Base-by-base conservation (phyloP, 2,329 filamentous ascomycete genomes). In the Alternaria viburni region DNA sequence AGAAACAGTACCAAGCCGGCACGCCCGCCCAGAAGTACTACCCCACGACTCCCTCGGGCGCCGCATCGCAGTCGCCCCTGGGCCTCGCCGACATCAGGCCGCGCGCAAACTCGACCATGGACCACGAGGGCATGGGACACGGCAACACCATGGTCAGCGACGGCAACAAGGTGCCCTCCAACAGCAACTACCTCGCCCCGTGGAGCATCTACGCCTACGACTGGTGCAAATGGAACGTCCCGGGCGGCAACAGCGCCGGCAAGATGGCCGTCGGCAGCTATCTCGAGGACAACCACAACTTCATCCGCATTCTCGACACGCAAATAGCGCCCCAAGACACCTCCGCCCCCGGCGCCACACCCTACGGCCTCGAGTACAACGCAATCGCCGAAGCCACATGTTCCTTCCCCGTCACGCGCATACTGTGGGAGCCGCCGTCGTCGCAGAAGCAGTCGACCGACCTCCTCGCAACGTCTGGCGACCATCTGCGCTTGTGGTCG, bases 191-290 rank as follows among this genome's bases (percentile, higher is more conserved):
- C 77, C 83, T 97, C 67, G 93, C 95, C 5, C 94, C 95, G 0
- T 99, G 96, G 93, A 91, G 93, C 13, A 90, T 97, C 59, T 99
- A 98, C 79, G 95, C 96, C 12, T 95, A 97, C 74, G 96, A 99
- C 82, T 99, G 96, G 96, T 99, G 96, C 84, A 99, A 99, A 81
- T 99, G 96, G 95, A 89, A 92, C 15, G 90, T 95, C 3, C 89
- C 93, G 44, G 83, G 83, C 36, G 79, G 79, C 32, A 81, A 90
- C 69, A 90, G 92, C 66, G 93, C 93, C 4, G 96, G 96, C 43
- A 98, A 98, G 81, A 87, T 99, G 72, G 96, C 96, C 12, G 86
- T 99, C 43, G 96, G 95, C 63, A 99, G 96, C 83, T 98, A 98
- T 79, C 83, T 98, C 55, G 96, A 99, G 82, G 96, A 99, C 81